These are phyloP conservation scores for Phylloporus sp. DNA, from an alignment of 768 basidiomycete genomes.

Conservation along the genomic window DNA sequence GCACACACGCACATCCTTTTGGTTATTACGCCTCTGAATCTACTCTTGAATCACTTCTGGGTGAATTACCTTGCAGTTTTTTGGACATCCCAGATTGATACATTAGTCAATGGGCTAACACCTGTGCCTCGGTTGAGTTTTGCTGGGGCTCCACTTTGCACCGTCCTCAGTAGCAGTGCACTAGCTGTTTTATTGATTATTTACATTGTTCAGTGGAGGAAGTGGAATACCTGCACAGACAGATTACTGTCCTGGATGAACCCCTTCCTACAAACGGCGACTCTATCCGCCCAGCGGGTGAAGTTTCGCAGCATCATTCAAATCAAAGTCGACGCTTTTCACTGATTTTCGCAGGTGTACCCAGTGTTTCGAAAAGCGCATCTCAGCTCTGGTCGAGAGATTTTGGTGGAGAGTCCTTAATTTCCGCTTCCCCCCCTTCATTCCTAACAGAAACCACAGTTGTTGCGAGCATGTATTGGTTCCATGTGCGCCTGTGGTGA, in stretches of 20 bases:
- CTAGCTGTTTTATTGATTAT: conserved; percentile 18
- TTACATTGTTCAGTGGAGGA: conserved; percentile 24
- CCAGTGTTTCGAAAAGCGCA: conserved; percentile 20
- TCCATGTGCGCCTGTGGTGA: conserved; percentile 13
- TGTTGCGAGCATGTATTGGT: conserved; percentile 23
- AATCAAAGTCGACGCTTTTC: conserved; percentile 6
- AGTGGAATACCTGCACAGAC: conserved; percentile 10
- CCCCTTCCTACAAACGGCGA: not conserved
- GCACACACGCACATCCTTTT: conserved; percentile 23
- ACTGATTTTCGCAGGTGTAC: conserved; percentile 16
- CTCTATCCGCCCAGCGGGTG: not conserved
- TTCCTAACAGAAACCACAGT: conserved; percentile 10
- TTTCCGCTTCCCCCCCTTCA: not conserved
- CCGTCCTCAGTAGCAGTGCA: conserved; percentile 23
- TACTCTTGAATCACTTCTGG: too few relatives aligned
- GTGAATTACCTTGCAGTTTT: conserved; percentile 29
- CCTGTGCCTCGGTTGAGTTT: conserved; percentile 25
- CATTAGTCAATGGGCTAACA: conserved; percentile 23
- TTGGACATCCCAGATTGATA: not conserved
- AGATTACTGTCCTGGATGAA: conserved; percentile 9
- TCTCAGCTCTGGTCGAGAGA: conserved; percentile 30
- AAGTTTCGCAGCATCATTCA: not conserved
- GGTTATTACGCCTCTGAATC: conserved; percentile 20
- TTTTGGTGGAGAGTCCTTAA: conserved; percentile 18
- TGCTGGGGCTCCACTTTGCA: conserved; percentile 24